Conservation (phyloP, 2,329 filamentous ascomycete species). For the Clarireedia paspali region DNA sequence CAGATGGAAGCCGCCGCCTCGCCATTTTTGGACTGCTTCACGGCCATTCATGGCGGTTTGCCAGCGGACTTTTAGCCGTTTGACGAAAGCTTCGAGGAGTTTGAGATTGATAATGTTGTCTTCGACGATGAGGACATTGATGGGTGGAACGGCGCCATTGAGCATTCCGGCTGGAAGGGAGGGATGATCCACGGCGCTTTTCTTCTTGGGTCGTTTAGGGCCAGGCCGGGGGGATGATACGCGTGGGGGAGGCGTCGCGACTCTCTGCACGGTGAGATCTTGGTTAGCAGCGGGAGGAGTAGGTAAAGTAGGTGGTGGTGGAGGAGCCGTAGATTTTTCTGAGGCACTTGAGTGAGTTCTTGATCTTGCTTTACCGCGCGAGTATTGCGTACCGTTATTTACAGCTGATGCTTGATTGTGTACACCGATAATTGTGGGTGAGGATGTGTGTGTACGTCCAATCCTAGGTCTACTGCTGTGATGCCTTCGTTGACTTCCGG, state of each 20-base stretch:
- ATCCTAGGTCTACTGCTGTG: constrained; percentile 53
- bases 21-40: constrained; percentile 91
- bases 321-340: constrained; percentile 30
- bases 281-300: constrained; percentile 46
- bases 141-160: constrained; percentile 81
- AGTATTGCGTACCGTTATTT: constrained; percentile 26
- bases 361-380: constrained; percentile 37
- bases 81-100: constrained; percentile 91
- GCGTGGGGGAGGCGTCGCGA: constrained; percentile 38
- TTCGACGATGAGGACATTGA: constrained; percentile 95
- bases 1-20: constrained; percentile 83
- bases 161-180: constrained; percentile 56
- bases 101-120: constrained; percentile 98
- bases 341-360: constrained; percentile 39
- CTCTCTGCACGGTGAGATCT: constrained; percentile 35
- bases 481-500: constrained; percentile 57
- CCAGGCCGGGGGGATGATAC: constrained; percentile 39
- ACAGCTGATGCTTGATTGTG: constrained; percentile 14
- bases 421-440: constrained; percentile 58
- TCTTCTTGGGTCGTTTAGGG: constrained; percentile 39
- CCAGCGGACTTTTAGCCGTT: constrained; percentile 91
- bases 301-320: constrained; percentile 42
- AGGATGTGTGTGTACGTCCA: constrained; percentile 68
- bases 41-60: constrained; percentile 93
- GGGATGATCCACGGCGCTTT: constrained; percentile 37